Evolutionary conservation across 306 rosid genomes (phyloP).

Genomic region (Datisca glomerata): DNA sequence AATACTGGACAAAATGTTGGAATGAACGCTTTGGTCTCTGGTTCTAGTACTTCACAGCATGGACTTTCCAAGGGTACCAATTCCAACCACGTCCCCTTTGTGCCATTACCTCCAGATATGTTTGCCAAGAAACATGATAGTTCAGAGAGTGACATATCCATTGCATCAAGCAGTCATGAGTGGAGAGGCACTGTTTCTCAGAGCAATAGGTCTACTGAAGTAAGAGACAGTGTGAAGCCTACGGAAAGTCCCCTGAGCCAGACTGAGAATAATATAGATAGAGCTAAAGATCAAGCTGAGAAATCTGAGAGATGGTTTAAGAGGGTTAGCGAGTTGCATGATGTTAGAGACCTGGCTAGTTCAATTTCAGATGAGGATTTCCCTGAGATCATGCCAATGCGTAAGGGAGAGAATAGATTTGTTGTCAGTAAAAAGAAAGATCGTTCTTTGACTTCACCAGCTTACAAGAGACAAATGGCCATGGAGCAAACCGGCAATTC

Average conservation of each 20-base stretch:
- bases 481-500: slow-evolving; percentile 54
- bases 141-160: slow-evolving; percentile 20
- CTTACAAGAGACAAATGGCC: slow-evolving; percentile 65
- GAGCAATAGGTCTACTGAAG: slow-evolving; percentile 14
- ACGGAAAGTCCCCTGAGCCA: slow-evolving; percentile 18
- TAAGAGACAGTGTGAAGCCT: slow-evolving; percentile 12
- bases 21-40: slow-evolving; percentile 15
- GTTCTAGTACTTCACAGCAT: slow-evolving; percentile 18
- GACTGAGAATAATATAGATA: slow-evolving; percentile 19
- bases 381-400: slow-evolving; percentile 93
- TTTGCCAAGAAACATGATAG: slow-evolving; percentile 38
- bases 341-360: slow-evolving; percentile 47
- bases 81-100: slow-evolving; percentile 37
- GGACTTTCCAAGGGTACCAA: slow-evolving; percentile 18
- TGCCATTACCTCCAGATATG: slow-evolving; percentile 41
- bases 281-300: slow-evolving; percentile 53
- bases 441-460: slow-evolving; percentile 75
- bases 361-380: slow-evolving; percentile 70
- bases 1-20: slow-evolving; percentile 16
- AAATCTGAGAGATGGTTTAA: slow-evolving; percentile 89
- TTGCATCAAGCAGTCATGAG: slow-evolving; percentile 5
- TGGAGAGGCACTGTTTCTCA: slow-evolving; percentile 8
- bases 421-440: slow-evolving; percentile 85
- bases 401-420: slow-evolving; percentile 87
- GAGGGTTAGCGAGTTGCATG: slow-evolving; percentile 69